Conservation (phyloP, 1,139 yeast genomes). For the Meyerozyma sp. region DNA sequence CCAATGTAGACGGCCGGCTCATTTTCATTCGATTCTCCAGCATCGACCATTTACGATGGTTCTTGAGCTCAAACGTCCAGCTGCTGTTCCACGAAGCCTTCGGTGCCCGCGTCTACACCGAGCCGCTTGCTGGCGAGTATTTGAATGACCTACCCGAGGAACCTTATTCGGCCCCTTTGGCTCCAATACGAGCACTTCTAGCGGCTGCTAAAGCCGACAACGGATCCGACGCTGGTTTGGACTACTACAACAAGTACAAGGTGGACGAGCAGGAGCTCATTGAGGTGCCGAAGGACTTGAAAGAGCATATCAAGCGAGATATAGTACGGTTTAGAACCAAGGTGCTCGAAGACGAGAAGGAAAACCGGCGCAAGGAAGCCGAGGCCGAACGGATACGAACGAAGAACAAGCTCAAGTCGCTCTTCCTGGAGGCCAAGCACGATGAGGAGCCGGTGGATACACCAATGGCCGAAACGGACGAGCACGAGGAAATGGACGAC, state of each 20-base stretch:
- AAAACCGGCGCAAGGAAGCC: slow-evolving; percentile 47
- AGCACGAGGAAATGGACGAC: slow-evolving; percentile 27
- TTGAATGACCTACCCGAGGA: neutral
- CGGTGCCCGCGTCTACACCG: slow-evolving; percentile 12
- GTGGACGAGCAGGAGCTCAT: slow-evolving; percentile 57
- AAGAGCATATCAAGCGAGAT: slow-evolving; percentile 54
- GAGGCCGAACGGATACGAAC: slow-evolving; percentile 49
- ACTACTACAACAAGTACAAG: slow-evolving; percentile 39
- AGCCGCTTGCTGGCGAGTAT: neutral
- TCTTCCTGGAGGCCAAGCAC: slow-evolving; percentile 31
- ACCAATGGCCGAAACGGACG: slow-evolving; percentile 5
- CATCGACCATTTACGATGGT: slow-evolving; percentile 3
- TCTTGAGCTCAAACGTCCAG: slow-evolving; percentile 3
- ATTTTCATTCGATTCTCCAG: neutral
- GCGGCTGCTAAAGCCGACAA: slow-evolving; percentile 7
- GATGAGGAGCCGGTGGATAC: slow-evolving; percentile 13
- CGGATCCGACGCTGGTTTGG: slow-evolving; percentile 31
- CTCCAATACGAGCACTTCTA: neutral
- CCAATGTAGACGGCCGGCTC: neutral
- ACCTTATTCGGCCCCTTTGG: neutral
- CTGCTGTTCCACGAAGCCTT: slow-evolving; percentile 20
- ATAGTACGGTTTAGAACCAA: slow-evolving; percentile 59
- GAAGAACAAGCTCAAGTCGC: slow-evolving; percentile 42
- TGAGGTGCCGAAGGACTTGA: slow-evolving; percentile 57
- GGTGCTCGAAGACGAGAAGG: slow-evolving; percentile 53